Evolutionary conservation across 108 stramenopile species (phyloP).

Genomic region (Nitzschia putrida): DNA sequence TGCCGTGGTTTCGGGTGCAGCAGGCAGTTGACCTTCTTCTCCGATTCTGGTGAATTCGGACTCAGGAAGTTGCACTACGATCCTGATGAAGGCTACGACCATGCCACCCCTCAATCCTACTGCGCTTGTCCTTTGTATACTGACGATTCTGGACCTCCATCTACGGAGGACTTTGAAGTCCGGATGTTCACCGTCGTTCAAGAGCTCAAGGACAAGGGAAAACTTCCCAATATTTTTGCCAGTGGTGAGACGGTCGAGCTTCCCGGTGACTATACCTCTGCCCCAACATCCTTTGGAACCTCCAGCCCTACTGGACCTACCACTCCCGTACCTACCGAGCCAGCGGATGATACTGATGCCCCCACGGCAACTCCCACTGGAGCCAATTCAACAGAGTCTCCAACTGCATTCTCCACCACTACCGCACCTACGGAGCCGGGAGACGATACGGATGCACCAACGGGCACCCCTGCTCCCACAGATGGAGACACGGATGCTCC

Average conservation of each 20-base stretch:
- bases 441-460: background rate
- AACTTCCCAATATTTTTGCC: slow-evolving; percentile 19
- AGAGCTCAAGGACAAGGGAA: slow-evolving; percentile 16
- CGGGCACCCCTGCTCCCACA: background rate
- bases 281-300: slow-evolving; percentile 3
- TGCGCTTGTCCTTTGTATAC: slow-evolving; percentile 27
- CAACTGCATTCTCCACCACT: background rate
- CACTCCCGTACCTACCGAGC: background rate
- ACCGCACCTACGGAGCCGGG: background rate
- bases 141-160: slow-evolving; percentile 13
- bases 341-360: background rate
- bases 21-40: slow-evolving; percentile 22
- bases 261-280: slow-evolving; percentile 3
- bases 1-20: slow-evolving; percentile 37
- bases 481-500: background rate
- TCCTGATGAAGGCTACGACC: slow-evolving; percentile 12
- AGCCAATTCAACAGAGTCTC: background rate
- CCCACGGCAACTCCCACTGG: slow-evolving; percentile 2
- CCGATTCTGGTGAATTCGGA: background rate
- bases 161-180: slow-evolving; percentile 28
- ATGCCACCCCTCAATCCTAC: background rate
- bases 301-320: background rate
- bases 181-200: slow-evolving; percentile 21
- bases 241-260: slow-evolving; percentile 29
- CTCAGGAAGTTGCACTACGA: slow-evolving; percentile 8